Evolutionary conservation across 1,284 basidiomycete species (phyloP).

Genomic region (Microbotryomycetes sp.): DNA sequence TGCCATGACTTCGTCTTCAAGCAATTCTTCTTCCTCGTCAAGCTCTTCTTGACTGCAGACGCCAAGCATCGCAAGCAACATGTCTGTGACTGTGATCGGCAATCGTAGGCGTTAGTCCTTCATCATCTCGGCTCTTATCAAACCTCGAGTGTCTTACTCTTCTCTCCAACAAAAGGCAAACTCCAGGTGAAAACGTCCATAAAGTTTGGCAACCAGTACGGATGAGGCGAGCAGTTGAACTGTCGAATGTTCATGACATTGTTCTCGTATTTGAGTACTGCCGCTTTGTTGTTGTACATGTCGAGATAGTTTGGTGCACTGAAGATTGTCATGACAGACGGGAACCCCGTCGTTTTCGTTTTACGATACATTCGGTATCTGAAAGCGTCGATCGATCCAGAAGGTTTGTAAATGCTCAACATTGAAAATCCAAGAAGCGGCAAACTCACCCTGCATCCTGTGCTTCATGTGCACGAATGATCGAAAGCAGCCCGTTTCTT

Average conservation of each 20-base stretch:
- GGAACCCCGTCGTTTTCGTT: conserved; percentile 81
- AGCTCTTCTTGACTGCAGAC: conserved; percentile 92
- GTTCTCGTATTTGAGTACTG: conserved; percentile 91
- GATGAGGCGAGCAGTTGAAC: conserved; percentile 92
- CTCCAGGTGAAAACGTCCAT: conserved; percentile 99
- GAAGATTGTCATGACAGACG: conserved; percentile 95
- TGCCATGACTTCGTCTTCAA: conserved; percentile 11
- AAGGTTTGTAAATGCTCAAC: fast-evolving
- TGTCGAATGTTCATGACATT: conserved; percentile 93
- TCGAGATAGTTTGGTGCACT: conserved; percentile 93
- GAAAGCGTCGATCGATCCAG: background rate
- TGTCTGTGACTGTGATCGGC: conserved; percentile 68
- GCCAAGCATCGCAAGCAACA: conserved; percentile 89
- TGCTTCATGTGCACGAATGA: conserved; percentile 90
- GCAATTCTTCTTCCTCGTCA: conserved; percentile 64
- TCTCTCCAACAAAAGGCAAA: conserved; percentile 95
- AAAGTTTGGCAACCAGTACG: conserved; percentile 96
- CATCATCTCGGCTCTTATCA: background rate
- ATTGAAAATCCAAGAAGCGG: background rate
- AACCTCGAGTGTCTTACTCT: conserved; percentile 56
- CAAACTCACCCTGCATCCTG: conserved; percentile 79
- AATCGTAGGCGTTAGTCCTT: background rate
- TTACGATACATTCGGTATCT: conserved; percentile 96
- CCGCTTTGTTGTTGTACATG: conserved; percentile 94
- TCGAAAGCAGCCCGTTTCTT: conserved; percentile 85